phyloP scores from a whole-genome alignment of 495 filamentous ascomycete genomes.

The Chlorociboria aeruginascens region DNA sequence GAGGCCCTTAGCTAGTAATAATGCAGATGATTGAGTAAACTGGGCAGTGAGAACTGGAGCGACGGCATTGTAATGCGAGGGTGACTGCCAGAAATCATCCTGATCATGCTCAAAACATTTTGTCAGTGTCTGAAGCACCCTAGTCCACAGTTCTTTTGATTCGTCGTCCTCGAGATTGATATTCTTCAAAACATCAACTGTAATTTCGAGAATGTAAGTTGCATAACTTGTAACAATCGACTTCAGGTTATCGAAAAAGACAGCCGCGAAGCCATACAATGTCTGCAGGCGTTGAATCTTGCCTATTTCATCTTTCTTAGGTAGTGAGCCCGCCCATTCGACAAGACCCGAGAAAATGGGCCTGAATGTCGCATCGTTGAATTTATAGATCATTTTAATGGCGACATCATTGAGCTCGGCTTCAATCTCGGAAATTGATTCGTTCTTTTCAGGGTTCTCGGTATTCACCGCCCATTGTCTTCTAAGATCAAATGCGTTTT shows the following conservation, averaged over 20 bases:
- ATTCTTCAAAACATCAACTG: conserved; percentile 47
- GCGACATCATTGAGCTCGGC: conserved; percentile 48
- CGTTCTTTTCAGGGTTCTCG: conserved; percentile 14
- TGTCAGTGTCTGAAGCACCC: conserved; percentile 52
- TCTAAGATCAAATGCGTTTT: conserved; percentile 61
- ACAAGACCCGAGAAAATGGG: conserved; percentile 75
- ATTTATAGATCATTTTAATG: conserved; percentile 86
- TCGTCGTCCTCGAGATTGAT: conserved; percentile 35
- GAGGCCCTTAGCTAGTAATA: conserved; percentile 28
- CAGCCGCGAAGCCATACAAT: conserved; percentile 66
- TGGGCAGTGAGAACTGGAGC: conserved; percentile 55
- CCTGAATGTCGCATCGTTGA: conserved; percentile 93
- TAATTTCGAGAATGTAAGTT: conserved; percentile 67
- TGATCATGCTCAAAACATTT: conserved; percentile 71
- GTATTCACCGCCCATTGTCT: conserved; percentile 13
- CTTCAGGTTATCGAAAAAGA: conserved; percentile 76
- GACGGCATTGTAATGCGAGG: conserved; percentile 66
- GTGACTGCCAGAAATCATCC: conserved; percentile 80
- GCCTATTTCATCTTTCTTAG: conserved; percentile 47
- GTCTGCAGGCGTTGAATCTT: conserved; percentile 45
- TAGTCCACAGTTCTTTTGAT: conserved; percentile 45
- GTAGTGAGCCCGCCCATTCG: conserved; percentile 57
- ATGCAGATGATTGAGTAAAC: conserved; percentile 41
- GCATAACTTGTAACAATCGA: conserved; percentile 89
- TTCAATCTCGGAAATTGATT: conserved; percentile 51